Base-by-base conservation (phyloP, 108 stramenopile genomes). In the Seminavis robusta region DNA sequence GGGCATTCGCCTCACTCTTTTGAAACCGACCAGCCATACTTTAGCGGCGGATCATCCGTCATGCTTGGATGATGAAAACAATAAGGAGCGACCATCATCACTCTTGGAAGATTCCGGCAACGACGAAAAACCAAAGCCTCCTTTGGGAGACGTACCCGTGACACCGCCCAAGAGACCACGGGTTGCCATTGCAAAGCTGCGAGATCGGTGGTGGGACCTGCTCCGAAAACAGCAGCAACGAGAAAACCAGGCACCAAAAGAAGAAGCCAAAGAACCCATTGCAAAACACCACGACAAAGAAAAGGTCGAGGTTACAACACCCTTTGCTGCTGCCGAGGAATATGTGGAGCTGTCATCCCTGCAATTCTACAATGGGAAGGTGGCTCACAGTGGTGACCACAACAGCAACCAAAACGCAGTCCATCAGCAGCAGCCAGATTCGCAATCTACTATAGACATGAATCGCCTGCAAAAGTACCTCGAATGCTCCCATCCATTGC, bases 171-270 rank as follows among this genome's bases (percentile, higher is more conserved):
- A 36, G 10, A 16, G 0, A 23, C 8, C 52, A 9, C 7, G 33
- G 28, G 8, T 20, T 6, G 34, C 2, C 2, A 60, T 68, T 53
- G 43, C 32, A 16, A 57, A 53, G 30, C 44, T 78, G 27, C 52
- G 76, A 37, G 70, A 71, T 50, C 70, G 69, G 17, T 78, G 70
- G 70, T 78, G 76, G 76, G 49, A 44, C 20, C 34, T 64, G 6
- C 23, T 79, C 11, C 47, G 45, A 34, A 46, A 43, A 9, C 39
- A 37, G 32, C 52, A 47, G 0, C 57, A 33, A 23, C 42, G 45
- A 52, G 3, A 41, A 8, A 29, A 53, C n/a, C n/a, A n/a, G n/a
- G n/a, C n/a, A n/a, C n/a, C n/a, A n/a, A n/a, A n/a, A n/a, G n/a
- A n/a, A n/a, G n/a, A n/a, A n/a, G n/a, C n/a, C n/a, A n/a, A n/a